Conservation (phyloP, 148 eudicot genomes). For the Rheum nobile region DNA sequence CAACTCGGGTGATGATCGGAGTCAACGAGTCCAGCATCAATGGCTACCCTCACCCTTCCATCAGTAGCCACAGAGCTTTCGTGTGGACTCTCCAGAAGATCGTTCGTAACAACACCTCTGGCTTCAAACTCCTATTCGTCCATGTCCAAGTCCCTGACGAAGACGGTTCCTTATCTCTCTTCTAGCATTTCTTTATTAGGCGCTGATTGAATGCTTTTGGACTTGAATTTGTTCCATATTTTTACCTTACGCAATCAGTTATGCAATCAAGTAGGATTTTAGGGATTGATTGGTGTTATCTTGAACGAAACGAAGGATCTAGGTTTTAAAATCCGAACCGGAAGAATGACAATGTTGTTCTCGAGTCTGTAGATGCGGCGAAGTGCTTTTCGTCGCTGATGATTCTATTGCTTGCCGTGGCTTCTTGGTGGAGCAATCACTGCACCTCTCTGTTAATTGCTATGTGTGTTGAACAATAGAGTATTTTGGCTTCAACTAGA, state of each 20-base stretch:
- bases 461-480: background rate
- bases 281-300: background rate
- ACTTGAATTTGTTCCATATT: background rate
- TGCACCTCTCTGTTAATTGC: background rate
- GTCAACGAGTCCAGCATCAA: constrained; percentile 81
- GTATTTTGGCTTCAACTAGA: too few relatives aligned
- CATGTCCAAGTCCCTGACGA: constrained; percentile 90
- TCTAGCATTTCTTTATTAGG: background rate
- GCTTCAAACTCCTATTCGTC: constrained; percentile 73
- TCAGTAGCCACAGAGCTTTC: constrained; percentile 75
- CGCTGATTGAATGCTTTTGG: background rate
- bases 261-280: background rate
- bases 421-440: too few relatives aligned
- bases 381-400: background rate
- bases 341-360: too few relatives aligned
- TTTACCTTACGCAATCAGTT: background rate
- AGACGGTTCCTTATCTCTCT: constrained; percentile 51
- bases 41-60: constrained; percentile 86
- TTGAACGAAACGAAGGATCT: background rate
- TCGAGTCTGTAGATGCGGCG: background rate
- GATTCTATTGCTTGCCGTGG: background rate
- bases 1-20: constrained; percentile 72
- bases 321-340: too few relatives aligned
- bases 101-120: constrained; percentile 53
- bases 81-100: constrained; percentile 84